A percentile compares a stretch with the other conserved stretches of the same genome.
Evolutionary conservation across 2,329 filamentous ascomycete genomes (phyloP).

Genomic region (Cladophialophora carrionii): DNA sequence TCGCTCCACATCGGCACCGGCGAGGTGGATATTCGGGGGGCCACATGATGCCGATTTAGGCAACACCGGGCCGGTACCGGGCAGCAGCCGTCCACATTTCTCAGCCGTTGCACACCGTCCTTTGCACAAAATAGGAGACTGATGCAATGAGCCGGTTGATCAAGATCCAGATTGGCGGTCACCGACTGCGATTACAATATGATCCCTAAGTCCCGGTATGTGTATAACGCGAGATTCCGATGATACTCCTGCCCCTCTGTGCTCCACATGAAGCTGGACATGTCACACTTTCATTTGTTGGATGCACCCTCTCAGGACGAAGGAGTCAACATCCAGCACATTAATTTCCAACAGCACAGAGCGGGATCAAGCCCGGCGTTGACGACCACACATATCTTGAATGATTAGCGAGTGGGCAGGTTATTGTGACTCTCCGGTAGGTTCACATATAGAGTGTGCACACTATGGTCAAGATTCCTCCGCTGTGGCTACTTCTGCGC

Average conservation of each 20-base stretch:
- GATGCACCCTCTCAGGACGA: not conserved
- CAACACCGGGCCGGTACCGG: constrained; percentile 20
- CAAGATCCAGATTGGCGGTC: not conserved
- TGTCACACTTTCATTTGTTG: not conserved
- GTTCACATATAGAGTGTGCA: not conserved
- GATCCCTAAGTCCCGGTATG: not conserved
- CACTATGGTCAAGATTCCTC: not conserved
- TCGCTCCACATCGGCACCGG: not conserved
- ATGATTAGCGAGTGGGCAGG: not conserved
- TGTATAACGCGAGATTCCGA: not conserved
- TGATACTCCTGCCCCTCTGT: not conserved
- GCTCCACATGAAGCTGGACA: not conserved
- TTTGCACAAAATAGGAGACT: not conserved
- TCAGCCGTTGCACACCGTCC: not conserved
- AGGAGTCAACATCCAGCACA: not conserved
- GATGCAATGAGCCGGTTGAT: not conserved
- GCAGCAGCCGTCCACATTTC: not conserved
- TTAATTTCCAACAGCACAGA: not conserved
- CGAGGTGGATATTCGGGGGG: not conserved
- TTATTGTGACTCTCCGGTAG: not conserved
- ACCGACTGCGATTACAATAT: not conserved
- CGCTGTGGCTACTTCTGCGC: no score
- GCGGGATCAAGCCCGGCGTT: constrained; percentile 15
- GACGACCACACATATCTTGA: constrained; percentile 23
- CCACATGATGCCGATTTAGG: not conserved